A percentile compares a stretch with the other conserved stretches of the same genome.
Conservation (phyloP, 805 yeast species). For the Saturnispora kantuleensis region DNA sequence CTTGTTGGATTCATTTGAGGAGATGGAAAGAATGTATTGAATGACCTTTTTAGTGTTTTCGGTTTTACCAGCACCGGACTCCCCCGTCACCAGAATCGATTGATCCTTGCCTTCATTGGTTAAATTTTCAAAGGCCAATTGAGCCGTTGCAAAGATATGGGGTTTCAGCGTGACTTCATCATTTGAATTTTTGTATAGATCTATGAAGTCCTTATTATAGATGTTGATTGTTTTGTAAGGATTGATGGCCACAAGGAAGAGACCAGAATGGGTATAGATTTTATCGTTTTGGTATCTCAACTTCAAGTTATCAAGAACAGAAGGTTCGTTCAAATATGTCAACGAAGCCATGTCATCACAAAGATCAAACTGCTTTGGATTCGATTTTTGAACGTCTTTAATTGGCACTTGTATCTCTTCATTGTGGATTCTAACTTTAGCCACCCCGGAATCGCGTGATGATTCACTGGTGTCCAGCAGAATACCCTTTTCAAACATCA, state of each 20-base stretch:
- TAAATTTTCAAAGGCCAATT: conserved; percentile 72
- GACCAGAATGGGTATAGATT: conserved; percentile 91
- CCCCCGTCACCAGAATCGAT: conserved; percentile 95
- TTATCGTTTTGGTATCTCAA: conserved; percentile 66
- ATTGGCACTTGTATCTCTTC: conserved; percentile 17
- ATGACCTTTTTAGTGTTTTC: conserved; percentile 93
- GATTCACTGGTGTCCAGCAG: conserved; percentile 32
- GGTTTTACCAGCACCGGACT: conserved; percentile 97
- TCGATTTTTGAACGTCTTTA: conserved; percentile 50
- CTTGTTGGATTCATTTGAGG: conserved; percentile 26
- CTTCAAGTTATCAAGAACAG: conserved; percentile 79
- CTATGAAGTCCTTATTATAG: conserved; percentile 51
- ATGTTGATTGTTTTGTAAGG: conserved; percentile 75
- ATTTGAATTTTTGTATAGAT: conserved; percentile 30
- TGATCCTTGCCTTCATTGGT: conserved; percentile 65
- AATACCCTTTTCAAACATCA: conserved; percentile 52
- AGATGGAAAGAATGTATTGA: conserved; percentile 78
- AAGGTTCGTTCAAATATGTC: conserved; percentile 89
- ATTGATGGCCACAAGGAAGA: conserved; percentile 89
- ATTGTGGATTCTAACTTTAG: conserved; percentile 20
- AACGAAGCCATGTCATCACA: conserved; percentile 94
- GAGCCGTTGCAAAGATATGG: conserved; percentile 86
- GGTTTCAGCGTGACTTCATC: conserved; percentile 37
- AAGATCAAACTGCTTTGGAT: conserved; percentile 83
- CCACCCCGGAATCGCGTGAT: conserved; percentile 22